Conservation (phyloP, 176 grass and related monocot species). For the barley (Hordeum vulgare) region DNA sequence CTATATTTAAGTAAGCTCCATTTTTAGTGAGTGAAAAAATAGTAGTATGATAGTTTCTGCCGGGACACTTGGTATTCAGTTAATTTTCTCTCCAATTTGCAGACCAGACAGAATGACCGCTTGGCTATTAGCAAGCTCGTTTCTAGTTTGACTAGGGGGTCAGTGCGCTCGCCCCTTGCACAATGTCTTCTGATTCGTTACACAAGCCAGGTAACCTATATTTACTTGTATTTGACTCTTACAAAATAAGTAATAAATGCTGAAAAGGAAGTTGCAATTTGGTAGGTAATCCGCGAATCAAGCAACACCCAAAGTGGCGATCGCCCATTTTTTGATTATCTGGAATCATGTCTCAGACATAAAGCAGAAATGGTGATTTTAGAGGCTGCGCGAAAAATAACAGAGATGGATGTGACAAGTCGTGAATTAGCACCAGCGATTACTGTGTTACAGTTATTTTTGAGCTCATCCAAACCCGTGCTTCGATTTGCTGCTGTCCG, state of each 20-base stretch:
- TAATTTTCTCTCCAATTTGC: constrained; percentile 23
- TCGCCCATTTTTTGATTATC: constrained; percentile 81
- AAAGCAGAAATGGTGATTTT: constrained; percentile 88
- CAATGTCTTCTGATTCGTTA: constrained; percentile 95
- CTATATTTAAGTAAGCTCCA: neutral
- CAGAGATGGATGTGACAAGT: constrained; percentile 85
- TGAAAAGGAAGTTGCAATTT: constrained; percentile 19
- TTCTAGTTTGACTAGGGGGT: constrained; percentile 87
- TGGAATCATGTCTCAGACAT: constrained; percentile 81
- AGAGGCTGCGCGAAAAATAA: constrained; percentile 84
- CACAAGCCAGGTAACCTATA: constrained; percentile 67
- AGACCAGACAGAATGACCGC: constrained; percentile 97
- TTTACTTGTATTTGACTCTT: neutral
- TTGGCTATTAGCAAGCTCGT: constrained; percentile 91
- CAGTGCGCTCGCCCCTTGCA: constrained; percentile 81
- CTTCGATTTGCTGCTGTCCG: constrained; percentile 95
- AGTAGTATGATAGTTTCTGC: neutral
- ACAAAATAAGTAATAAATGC: constrained; percentile 1
- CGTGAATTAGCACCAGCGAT: constrained; percentile 80
- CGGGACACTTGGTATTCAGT: constrained; percentile 1
- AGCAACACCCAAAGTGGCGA: constrained; percentile 65
- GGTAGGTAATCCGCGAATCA: constrained; percentile 81
- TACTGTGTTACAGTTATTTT: constrained; percentile 65
- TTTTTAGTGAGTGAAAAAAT: neutral
- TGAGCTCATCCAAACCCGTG: constrained; percentile 83